A percentile compares a stretch with the other conserved stretches of the same genome.
Evolutionary conservation across 2,329 filamentous ascomycete genomes (phyloP).

Genomic region (Sclerotinia subarctica): DNA sequence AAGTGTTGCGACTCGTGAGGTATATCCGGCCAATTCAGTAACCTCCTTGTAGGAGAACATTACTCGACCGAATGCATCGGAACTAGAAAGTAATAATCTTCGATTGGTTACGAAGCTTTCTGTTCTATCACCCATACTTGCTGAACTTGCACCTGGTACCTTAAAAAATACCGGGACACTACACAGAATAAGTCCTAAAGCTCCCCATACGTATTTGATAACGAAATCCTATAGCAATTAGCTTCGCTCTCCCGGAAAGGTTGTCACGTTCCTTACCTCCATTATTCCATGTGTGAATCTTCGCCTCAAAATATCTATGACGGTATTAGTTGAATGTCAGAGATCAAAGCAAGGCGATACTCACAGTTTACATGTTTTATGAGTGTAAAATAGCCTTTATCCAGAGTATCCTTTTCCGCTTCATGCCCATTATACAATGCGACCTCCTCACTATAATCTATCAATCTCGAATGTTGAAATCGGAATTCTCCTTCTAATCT

Average conservation of each 20-base stretch:
- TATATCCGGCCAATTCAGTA: slow-evolving; percentile 93
- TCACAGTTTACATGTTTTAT: slow-evolving; percentile 91
- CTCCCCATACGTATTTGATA: slow-evolving; percentile 99
- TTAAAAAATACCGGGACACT: slow-evolving; percentile 96
- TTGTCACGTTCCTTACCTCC: slow-evolving; percentile 51
- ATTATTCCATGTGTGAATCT: slow-evolving; percentile 98
- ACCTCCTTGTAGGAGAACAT: slow-evolving; percentile 99
- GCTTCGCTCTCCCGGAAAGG: background rate
- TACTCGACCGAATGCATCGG: slow-evolving; percentile 89
- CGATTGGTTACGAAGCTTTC: slow-evolving; percentile 90
- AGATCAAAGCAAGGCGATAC: background rate
- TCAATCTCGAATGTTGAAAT: slow-evolving; percentile 89
- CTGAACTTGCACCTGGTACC: slow-evolving; percentile 62
- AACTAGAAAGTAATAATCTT: slow-evolving; percentile 85
- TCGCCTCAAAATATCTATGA: slow-evolving; percentile 69
- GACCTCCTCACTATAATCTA: slow-evolving; percentile 94
- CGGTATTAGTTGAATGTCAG: slow-evolving; percentile 36
- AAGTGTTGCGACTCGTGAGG: slow-evolving; percentile 83
- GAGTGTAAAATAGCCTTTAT: slow-evolving; percentile 97
- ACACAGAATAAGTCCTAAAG: slow-evolving; percentile 84
- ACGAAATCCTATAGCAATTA: slow-evolving; percentile 67
- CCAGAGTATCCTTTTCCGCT: slow-evolving; percentile 91
- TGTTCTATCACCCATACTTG: slow-evolving; percentile 65
- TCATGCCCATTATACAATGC: slow-evolving; percentile 89
- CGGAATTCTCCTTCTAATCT: slow-evolving; percentile 92